Evolutionary conservation across 257 asterid genomes (phyloP).

Genomic region (Sherardia arvensis): DNA sequence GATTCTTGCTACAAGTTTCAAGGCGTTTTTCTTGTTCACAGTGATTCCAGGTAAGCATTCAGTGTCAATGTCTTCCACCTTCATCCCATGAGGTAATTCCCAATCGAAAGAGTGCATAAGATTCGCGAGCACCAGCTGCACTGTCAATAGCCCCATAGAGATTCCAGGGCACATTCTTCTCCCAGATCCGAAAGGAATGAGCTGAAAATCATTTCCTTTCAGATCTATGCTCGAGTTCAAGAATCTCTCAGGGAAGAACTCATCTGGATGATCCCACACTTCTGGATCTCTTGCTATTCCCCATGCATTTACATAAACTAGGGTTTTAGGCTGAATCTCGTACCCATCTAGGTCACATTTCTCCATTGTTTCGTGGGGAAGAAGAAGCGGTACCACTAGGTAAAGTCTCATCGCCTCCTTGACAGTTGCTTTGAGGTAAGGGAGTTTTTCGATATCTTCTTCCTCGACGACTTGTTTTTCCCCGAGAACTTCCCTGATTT

Average conservation of each 20-base stretch:
- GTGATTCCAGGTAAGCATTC: not conserved
- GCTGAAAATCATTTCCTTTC: not conserved
- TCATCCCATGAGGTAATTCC: constrained; percentile 1
- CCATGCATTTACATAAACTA: not conserved
- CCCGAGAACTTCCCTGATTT: not conserved
- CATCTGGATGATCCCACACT: not conserved
- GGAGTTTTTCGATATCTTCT: not conserved
- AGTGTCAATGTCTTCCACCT: constrained; percentile 2
- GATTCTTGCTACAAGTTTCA: not conserved
- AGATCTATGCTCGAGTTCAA: not conserved
- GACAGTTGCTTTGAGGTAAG: not conserved
- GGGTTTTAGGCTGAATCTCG: constrained; percentile 1
- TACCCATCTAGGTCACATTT: not conserved
- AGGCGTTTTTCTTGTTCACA: not conserved
- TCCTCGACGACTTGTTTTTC: not conserved
- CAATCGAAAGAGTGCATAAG: not conserved
- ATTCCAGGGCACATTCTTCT: constrained; percentile 4
- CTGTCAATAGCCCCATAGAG: not conserved
- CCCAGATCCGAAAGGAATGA: not conserved
- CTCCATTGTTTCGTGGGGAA: not conserved
- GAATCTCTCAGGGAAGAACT: not conserved
- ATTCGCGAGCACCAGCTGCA: not conserved
- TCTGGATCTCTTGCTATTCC: constrained; percentile 1
- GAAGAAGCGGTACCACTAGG: not conserved
- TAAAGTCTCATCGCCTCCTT: not conserved